Base-by-base conservation (phyloP, 208 protist species). In the Crithidia thermophila region DNA sequence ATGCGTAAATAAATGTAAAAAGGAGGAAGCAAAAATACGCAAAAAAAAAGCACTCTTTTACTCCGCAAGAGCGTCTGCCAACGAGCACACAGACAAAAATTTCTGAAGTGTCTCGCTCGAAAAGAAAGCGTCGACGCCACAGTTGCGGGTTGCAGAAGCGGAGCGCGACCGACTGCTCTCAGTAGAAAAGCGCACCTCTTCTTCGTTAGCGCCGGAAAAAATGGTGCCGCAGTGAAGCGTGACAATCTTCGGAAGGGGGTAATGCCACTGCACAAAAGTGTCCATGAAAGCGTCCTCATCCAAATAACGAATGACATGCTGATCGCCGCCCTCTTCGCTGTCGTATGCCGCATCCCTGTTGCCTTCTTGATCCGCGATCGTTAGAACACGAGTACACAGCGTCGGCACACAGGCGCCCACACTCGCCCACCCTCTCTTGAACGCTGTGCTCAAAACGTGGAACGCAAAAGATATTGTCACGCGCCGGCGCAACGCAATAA, bases 261-360 rank as follows among this genome's bases (percentile, higher is more conserved):
- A 88, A 20, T 46, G 56, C 78, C 83, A 85, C 25, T 74, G 72
- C 40, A 71, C 16, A 33, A 85, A 33, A 4, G 76, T 88, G 49
- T 82, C 72, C 64, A 82, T 85, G 36, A 87, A 81, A 27, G 67
- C 72, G 47, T 84, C 82, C 47, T 88, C 72, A 31, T 85, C 69
- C 20, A 85, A n/a, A n/a, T n/a, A n/a, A n/a, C 36, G 13, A 68
- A 21, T 1, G 16, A 28, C 36, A 68, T 6, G 16, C 20, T 13
- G 3, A 10, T 49, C 1, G 4, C 2, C 23, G 39, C 18, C n/a
- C n/a, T n/a, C n/a, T n/a, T n/a, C n/a, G n/a, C n/a, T n/a, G n/a
- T n/a, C n/a, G n/a, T n/a, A n/a, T n/a, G n/a, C n/a, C n/a, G n/a
- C n/a, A n/a, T n/a, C n/a, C n/a, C n/a, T n/a, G n/a, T 36, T 47